phyloP scores from a whole-genome alignment of 345 rosid genomes.

The Eucalyptus pauciflora region DNA sequence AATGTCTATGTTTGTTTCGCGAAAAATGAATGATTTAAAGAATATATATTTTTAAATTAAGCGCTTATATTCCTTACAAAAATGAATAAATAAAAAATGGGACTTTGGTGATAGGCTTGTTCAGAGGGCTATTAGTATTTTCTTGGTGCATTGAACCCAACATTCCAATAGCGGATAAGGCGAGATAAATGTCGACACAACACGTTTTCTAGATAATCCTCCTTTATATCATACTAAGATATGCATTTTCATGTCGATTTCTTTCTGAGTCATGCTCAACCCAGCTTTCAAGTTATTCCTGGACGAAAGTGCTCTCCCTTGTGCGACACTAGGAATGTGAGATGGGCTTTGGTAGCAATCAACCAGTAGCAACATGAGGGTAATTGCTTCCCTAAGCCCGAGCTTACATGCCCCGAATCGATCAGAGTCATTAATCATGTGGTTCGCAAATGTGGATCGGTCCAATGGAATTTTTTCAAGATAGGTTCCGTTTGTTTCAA shows the following conservation, averaged over 20 bases:
- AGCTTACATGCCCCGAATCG: background rate
- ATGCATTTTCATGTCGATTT: background rate
- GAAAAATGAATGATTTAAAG: too few relatives aligned
- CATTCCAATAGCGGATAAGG: background rate
- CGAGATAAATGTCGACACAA: background rate
- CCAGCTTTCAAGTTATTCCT: background rate
- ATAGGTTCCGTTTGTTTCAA: too few relatives aligned
- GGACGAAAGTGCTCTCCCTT: fast-evolving
- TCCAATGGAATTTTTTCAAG: background rate
- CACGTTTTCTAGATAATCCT: background rate
- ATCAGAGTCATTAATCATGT: background rate
- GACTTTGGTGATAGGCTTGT: too few relatives aligned
- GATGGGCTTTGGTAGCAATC: background rate
- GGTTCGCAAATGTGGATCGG: background rate
- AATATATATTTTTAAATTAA: too few relatives aligned
- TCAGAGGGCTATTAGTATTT: too few relatives aligned
- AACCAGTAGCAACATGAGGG: background rate
- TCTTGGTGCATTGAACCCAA: background rate
- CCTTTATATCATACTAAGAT: background rate
- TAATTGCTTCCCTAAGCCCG: background rate
- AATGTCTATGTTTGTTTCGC: fast-evolving
- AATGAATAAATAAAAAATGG: too few relatives aligned
- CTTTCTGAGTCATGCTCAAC: background rate
- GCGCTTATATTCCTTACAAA: background rate
- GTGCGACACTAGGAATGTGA: too few relatives aligned